Evolutionary conservation across 2,329 filamentous ascomycete genomes (phyloP).

Genomic region (Epicoccum sorghinum): DNA sequence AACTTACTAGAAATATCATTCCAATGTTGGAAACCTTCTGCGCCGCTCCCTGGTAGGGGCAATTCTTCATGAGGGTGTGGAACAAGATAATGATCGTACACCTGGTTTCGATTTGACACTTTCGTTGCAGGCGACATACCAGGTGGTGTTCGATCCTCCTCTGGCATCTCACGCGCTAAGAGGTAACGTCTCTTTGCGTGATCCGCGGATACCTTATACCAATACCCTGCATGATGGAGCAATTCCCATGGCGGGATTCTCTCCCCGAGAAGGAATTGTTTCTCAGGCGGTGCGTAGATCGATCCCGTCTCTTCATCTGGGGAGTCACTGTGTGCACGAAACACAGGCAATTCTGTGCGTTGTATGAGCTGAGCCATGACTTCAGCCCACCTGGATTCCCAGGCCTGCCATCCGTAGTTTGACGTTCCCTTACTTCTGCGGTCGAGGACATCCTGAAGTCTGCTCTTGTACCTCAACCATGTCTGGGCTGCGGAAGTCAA

Average conservation of each 20-base stretch:
- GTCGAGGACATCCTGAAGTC: constrained; percentile 78
- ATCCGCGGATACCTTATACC: constrained; percentile 61
- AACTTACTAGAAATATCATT: constrained; percentile 57
- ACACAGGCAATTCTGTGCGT: constrained; percentile 56
- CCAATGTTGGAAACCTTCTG: constrained; percentile 57
- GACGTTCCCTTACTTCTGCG: constrained; percentile 81
- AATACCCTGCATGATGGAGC: constrained; percentile 68
- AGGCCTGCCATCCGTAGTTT: constrained; percentile 93
- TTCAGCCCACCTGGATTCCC: constrained; percentile 77
- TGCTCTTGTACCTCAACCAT: constrained; percentile 79
- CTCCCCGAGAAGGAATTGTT: constrained; percentile 56
- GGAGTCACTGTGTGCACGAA: constrained; percentile 31
- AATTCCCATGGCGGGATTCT: constrained; percentile 63
- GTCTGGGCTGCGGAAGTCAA: constrained; percentile 79
- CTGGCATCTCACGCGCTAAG: constrained; percentile 62
- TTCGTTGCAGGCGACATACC: constrained; percentile 62
- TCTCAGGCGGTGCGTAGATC: constrained; percentile 59
- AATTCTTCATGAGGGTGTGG: constrained; percentile 64
- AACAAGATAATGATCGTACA: constrained; percentile 67
- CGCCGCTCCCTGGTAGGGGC: constrained; percentile 49
- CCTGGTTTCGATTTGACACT: constrained; percentile 58
- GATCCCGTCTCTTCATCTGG: constrained; percentile 39
- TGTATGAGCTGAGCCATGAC: constrained; percentile 66
- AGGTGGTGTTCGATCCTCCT: constrained; percentile 63
- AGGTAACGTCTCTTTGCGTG: constrained; percentile 58